Conservation (phyloP, 1,139 yeast species). For the Spathaspora sp. region DNA sequence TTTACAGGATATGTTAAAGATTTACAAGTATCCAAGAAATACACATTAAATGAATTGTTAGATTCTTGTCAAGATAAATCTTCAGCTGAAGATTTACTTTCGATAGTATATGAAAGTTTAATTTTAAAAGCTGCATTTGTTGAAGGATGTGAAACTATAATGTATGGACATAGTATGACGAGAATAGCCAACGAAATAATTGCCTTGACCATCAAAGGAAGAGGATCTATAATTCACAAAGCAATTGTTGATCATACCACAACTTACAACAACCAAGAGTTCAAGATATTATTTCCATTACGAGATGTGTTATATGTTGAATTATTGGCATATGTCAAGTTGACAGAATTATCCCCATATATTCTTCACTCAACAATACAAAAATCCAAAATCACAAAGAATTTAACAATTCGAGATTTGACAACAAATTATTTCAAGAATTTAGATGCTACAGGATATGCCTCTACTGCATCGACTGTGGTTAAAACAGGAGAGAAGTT, state of each 20-base stretch:
- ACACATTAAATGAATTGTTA: conserved; percentile 27
- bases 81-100: conserved; percentile 60
- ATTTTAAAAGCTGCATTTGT: conserved; percentile 48
- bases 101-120: conserved; percentile 49
- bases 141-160: conserved; percentile 50
- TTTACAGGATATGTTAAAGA: conserved; percentile 24
- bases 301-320: conserved; percentile 74
- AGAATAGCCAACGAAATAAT: conserved; percentile 77
- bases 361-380: conserved; percentile 20
- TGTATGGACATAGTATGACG: conserved; percentile 83
- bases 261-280: conserved; percentile 24
- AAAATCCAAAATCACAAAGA: conserved; percentile 48
- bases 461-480: conserved; percentile 91
- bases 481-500: conserved; percentile 86
- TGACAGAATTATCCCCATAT: conserved; percentile 30
- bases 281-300: conserved; percentile 63
- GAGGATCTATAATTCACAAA: conserved; percentile 68
- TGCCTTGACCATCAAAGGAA: conserved; percentile 83
- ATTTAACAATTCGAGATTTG: conserved; percentile 78
- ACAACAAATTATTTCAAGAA: conserved; percentile 70
- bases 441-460: conserved; percentile 74
- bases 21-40: conserved; percentile 8
- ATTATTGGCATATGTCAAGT: conserved; percentile 49
- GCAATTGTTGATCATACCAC: conserved; percentile 48
- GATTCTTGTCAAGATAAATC: conserved; percentile 48